Evolutionary conservation across 2,329 filamentous ascomycete genomes (phyloP), one percentile per base, ranked within the genome.

Genomic region (Chaetothyriales sp.): DNA sequence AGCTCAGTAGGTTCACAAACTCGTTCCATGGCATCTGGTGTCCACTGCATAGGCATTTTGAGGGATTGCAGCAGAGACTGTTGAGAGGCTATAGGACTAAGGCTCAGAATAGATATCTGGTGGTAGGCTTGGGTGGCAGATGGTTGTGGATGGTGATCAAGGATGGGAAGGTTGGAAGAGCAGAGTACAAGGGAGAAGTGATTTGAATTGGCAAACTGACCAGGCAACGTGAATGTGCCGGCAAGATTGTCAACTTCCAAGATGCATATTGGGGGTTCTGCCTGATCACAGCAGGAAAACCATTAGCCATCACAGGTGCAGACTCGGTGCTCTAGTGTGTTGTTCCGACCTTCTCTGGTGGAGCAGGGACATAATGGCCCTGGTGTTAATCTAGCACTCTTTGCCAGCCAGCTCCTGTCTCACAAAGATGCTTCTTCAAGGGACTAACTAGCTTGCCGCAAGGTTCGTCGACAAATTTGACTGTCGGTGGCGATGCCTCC

Each of bases 11-110:
- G 2, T 8, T 19, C 22, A 54, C 48, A 15, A 51, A 60, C 56
- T 50, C 49, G 46, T 9, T 51, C 53, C 37, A 56, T 53, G 2
- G 54, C 50, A n/a, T 55, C 53, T 3, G 47, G 46, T 19, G 51
- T 50, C 54, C 56, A 57, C 9, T 18, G 46, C 49, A 54, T 57
- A 8, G 54, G 58, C 56, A 56, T 60, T 18, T 51, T 57, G 43
- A 45, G 5, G 44, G 46, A 33, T 44, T n/a, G 37, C 28, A 37
- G 44, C 43, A 18, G 40, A 18, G 40, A 49, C 18, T 28, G 13
- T 51, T 46, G 6, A 18, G 18, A 45, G 22, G 22, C 22, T 25
- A 25, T 25, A 25, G 22, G 22, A 25, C 6, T 6, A 25, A 25
- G 22, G 22, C 6, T 25, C 22, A 25, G 22, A 25, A 25, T 25